phyloP scores from a whole-genome alignment of 106 monocot genomes.

The Vanilla planifolia region DNA sequence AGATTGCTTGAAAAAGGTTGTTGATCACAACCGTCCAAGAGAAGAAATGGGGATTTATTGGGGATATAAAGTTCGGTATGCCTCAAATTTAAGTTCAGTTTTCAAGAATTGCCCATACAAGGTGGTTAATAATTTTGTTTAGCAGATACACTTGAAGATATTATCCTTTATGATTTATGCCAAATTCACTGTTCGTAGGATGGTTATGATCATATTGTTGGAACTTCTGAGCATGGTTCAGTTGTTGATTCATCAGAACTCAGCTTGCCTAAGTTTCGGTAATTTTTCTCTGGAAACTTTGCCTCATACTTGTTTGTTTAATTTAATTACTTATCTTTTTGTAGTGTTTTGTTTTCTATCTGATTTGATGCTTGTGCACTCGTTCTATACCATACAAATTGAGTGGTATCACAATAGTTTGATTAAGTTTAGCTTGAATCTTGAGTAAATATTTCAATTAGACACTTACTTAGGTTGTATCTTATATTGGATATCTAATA shows the following conservation, averaged over 20 bases:
- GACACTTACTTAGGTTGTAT: no score
- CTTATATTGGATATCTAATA: no score
- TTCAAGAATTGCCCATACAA: slow-evolving; percentile 51
- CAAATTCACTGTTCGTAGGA: slow-evolving; percentile 31
- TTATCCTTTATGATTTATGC: neutral
- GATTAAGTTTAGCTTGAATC: no score
- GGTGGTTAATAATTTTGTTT: slow-evolving; percentile 25
- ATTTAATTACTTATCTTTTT: neutral
- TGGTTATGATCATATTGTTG: slow-evolving; percentile 88
- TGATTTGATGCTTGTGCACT: no score
- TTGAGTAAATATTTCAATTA: no score
- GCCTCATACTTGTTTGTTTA: neutral
- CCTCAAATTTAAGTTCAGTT: slow-evolving; percentile 57
- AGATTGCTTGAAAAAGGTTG: slow-evolving; percentile 59
- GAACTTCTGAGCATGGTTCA: slow-evolving; percentile 94
- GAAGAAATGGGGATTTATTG: slow-evolving; percentile 80
- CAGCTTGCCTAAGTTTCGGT: slow-evolving; percentile 62
- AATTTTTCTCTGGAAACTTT: neutral
- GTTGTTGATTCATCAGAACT: slow-evolving; percentile 76
- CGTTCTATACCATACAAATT: no score
- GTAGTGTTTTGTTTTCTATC: neutral
- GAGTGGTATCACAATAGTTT: no score
- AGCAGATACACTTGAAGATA: neutral
- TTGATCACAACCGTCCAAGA: slow-evolving; percentile 43
- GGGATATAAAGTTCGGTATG: slow-evolving; percentile 94